Conservation (phyloP, 1,139 yeast species). For the Kodamaea alishanica region DNA sequence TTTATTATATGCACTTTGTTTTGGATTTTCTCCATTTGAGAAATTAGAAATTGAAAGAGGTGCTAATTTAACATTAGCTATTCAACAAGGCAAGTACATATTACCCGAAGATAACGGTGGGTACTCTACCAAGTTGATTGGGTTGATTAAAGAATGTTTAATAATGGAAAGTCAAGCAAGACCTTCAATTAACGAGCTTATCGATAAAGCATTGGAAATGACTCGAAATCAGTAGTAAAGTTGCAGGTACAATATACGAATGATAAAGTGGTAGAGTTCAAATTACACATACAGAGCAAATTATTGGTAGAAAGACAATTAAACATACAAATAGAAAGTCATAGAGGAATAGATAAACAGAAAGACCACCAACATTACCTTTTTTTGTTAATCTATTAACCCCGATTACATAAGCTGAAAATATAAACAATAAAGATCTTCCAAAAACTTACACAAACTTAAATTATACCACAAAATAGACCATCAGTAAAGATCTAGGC, state of each 20-base stretch:
- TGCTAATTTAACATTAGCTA: constrained; percentile 75
- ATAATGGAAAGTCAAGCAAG: constrained; percentile 56
- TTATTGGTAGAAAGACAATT: not conserved
- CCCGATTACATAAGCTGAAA: no score
- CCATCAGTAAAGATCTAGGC: no score
- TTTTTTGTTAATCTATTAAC: not conserved
- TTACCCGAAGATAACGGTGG: constrained; percentile 52
- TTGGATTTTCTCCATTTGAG: constrained; percentile 83
- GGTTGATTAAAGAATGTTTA: constrained; percentile 57
- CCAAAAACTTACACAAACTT: no score
- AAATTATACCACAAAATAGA: no score
- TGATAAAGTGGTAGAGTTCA: not conserved
- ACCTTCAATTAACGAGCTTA: constrained; percentile 59
- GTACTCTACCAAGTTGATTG: constrained; percentile 55
- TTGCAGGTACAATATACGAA: not conserved
- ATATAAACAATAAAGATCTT: no score
- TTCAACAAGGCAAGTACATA: constrained; percentile 62
- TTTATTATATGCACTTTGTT: constrained; percentile 69
- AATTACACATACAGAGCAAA: not conserved
- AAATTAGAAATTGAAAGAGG: constrained; percentile 77
- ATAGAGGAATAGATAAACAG: not conserved
- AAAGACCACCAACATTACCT: no score
- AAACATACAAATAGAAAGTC: not conserved
- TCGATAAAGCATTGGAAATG: constrained; percentile 44
- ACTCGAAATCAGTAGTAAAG: not conserved